phyloP scores from a whole-genome alignment of 768 basidiomycete species.

The Termitomyces sp. region DNA sequence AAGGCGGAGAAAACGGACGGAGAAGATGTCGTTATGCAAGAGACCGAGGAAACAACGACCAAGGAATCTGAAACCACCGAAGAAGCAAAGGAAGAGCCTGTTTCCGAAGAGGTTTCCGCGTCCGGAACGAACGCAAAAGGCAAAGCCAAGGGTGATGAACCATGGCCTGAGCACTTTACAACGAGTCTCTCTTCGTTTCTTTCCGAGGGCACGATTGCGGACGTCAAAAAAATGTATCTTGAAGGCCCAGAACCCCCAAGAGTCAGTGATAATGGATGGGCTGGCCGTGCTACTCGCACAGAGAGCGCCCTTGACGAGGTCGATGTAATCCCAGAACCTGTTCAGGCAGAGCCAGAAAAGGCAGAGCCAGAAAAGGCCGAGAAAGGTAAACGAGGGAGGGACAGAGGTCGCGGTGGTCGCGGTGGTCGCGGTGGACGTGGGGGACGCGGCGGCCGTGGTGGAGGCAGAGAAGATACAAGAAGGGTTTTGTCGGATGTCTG shows the following conservation, averaged over 20 bases:
- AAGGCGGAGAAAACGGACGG: conserved; percentile 15
- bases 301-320: conserved; percentile 12
- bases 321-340: conserved; percentile 14
- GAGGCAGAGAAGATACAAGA: conserved; percentile 58
- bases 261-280: conserved; percentile 76
- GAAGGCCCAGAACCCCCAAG: conserved; percentile 81
- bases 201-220: conserved; percentile 50
- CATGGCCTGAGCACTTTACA: conserved; percentile 67
- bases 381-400: conserved; percentile 34
- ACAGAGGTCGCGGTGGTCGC: conserved; percentile 43
- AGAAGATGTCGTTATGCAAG: conserved; percentile 21
- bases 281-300: conserved; percentile 37
- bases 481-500: conserved; percentile 81
- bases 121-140: conserved; percentile 9
- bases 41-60: conserved; percentile 7
- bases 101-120: conserved; percentile 3
- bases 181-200: conserved; percentile 60
- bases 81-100: conserved; percentile 7
- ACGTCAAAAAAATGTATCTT: conserved; percentile 70
- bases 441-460: conserved; percentile 38
- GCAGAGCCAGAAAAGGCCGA: conserved; percentile 23
- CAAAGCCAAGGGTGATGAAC: conserved; percentile 28
- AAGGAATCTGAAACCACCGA: conserved; percentile 8
- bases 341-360: conserved; percentile 22
- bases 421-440: conserved; percentile 40